Percentiles rank a stretch among this genome's conserved stretches.
Conservation (phyloP, 1,139 yeast genomes). For the Kodamaea fungicola region DNA sequence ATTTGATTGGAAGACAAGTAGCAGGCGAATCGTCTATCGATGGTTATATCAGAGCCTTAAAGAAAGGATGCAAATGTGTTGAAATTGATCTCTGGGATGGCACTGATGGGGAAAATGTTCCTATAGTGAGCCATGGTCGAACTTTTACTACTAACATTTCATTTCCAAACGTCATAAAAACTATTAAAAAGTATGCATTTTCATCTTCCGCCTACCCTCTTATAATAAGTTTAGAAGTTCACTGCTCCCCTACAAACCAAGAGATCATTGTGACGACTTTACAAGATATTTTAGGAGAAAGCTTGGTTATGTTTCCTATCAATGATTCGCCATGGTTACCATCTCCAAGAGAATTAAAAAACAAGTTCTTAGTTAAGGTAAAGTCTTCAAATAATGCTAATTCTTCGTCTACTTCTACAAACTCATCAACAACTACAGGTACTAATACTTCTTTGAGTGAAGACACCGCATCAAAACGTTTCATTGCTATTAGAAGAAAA, state of each 20-base stretch:
- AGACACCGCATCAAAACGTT: slow-evolving; percentile 27
- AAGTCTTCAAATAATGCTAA: slow-evolving; percentile 43
- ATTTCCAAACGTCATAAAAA: slow-evolving; percentile 63
- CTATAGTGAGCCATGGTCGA: slow-evolving; percentile 87
- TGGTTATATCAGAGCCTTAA: slow-evolving; percentile 84
- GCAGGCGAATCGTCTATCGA: slow-evolving; percentile 90
- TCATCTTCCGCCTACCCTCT: slow-evolving; percentile 80
- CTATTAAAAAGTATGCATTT: slow-evolving; percentile 82
- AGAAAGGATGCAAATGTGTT: slow-evolving; percentile 87
- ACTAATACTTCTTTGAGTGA: slow-evolving; percentile 50
- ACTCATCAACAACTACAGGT: slow-evolving; percentile 18
- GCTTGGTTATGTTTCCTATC: slow-evolving; percentile 47
- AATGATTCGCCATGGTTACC: slow-evolving; percentile 45
- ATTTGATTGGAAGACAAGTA: slow-evolving; percentile 83
- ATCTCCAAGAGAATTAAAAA: slow-evolving; percentile 67
- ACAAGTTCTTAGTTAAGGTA: slow-evolving; percentile 71
- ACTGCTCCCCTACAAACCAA: slow-evolving; percentile 70
- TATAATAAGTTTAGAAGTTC: slow-evolving; percentile 82
- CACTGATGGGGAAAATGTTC: slow-evolving; percentile 31
- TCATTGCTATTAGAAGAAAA: slow-evolving; percentile 19
- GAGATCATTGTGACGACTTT: slow-evolving; percentile 49
- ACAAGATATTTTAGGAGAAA: slow-evolving; percentile 55
- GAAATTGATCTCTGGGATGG: slow-evolving; percentile 98
- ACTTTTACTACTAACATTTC: slow-evolving; percentile 75
- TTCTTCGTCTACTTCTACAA: slow-evolving; percentile 2